A percentile compares a stretch with the other conserved stretches of the same genome.
phyloP scores from a whole-genome alignment of 2,329 filamentous ascomycete genomes.

The Thermothelomyces thermophilus region DNA sequence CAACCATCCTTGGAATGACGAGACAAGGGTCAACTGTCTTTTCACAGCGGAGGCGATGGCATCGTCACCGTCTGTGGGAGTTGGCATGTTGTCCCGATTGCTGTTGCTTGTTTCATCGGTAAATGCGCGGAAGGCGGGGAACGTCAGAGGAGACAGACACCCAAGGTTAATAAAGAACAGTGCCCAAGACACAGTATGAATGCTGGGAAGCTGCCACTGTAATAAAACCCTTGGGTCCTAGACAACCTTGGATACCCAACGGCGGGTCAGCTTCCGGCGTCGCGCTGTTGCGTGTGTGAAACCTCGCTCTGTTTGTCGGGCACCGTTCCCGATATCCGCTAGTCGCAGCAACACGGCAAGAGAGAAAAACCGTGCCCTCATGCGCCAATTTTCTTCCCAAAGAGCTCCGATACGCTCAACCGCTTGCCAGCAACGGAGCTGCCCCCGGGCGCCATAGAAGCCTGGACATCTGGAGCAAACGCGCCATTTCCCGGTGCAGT shows the following conservation, averaged over 20 bases:
- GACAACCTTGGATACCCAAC: neutral
- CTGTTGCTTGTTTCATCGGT: neutral
- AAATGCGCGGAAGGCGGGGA: neutral
- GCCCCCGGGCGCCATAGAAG: neutral
- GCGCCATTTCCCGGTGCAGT: slow-evolving; percentile 8
- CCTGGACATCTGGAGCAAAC: neutral
- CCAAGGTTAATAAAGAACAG: too few relatives aligned
- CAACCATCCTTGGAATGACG: slow-evolving; percentile 15
- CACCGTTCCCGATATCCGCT: too few relatives aligned
- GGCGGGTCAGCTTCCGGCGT: neutral
- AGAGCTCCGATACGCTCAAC: slow-evolving; percentile 41
- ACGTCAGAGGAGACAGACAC: too few relatives aligned
- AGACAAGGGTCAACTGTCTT: slow-evolving; percentile 10
- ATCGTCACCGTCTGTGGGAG: neutral
- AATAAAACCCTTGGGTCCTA: neutral
- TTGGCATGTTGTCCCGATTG: neutral
- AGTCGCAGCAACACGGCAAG: too few relatives aligned
- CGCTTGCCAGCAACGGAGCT: slow-evolving; percentile 30
- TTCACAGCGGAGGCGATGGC: neutral
- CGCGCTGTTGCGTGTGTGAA: neutral
- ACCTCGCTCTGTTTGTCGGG: too few relatives aligned
- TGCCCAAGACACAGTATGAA: neutral
- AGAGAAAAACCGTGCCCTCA: neutral
- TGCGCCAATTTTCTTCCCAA: slow-evolving; percentile 25
- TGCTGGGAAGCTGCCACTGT: neutral